These are phyloP conservation scores for Silene conica DNA, from an alignment of 148 eudicot species.

Conservation along the genomic window DNA sequence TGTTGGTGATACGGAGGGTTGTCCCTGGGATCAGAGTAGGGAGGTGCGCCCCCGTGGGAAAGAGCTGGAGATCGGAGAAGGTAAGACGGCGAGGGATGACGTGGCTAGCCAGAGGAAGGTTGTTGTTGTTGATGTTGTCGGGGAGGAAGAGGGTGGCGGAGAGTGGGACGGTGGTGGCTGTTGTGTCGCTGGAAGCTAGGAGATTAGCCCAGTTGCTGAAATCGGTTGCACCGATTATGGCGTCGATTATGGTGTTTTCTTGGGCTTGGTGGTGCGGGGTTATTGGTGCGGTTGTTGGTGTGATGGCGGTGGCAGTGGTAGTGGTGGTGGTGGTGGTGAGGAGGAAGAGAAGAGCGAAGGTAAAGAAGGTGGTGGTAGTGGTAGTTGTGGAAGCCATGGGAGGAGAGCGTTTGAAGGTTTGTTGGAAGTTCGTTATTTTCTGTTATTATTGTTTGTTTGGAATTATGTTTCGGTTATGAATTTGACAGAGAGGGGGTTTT, in stretches of 20 bases:
- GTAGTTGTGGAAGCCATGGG: slow-evolving; percentile 7
- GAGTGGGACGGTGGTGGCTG: slow-evolving; percentile 24
- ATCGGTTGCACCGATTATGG: slow-evolving; percentile 41
- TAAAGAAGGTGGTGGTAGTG: background rate
- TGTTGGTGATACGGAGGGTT: slow-evolving; percentile 35
- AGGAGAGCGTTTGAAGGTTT: background rate
- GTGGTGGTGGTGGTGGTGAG: slow-evolving; percentile 12
- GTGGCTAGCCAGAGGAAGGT: slow-evolving; percentile 29
- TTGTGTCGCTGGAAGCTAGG: slow-evolving; percentile 30
- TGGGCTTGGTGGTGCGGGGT: slow-evolving; percentile 9
- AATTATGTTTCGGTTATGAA: background rate
- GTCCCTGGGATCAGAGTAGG: slow-evolving; percentile 46
- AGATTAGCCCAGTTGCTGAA: slow-evolving; percentile 44
- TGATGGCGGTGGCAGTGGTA: background rate
- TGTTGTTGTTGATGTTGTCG: slow-evolving; percentile 27
- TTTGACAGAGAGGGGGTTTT: background rate
- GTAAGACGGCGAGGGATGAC: slow-evolving; percentile 36
- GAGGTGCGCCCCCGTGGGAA: slow-evolving; percentile 24
- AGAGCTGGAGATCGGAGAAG: slow-evolving; percentile 37
- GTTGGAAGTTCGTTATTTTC: background rate
- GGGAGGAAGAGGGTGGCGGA: slow-evolving; percentile 56
- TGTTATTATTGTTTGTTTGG: background rate
- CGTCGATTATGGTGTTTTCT: slow-evolving; percentile 37
- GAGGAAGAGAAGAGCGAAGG: background rate
- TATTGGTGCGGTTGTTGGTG: background rate